Evolutionary conservation across 768 basidiomycete species (phyloP).

Genomic region (Paxillus rubicundulus): DNA sequence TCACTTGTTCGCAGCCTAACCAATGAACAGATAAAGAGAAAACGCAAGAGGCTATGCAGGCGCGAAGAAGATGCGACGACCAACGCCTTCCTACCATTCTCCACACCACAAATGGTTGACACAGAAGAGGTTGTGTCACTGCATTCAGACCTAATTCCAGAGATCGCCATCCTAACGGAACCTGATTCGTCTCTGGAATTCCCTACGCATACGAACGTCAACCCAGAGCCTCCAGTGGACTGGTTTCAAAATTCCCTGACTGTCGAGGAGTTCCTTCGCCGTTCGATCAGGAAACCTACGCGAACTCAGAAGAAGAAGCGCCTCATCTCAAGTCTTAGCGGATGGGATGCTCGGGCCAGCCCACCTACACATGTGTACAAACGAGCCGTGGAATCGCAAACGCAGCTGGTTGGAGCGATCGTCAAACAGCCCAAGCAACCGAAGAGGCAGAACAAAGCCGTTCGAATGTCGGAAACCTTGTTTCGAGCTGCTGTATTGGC

Average conservation of each 20-base stretch:
- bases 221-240: not conserved
- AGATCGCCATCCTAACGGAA: conserved; percentile 17
- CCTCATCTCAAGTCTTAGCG: not conserved
- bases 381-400: not conserved
- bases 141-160: conserved; percentile 11
- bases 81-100: not conserved
- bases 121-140: not conserved
- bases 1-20: not conserved
- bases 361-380: conserved; percentile 21
- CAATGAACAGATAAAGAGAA: conserved; percentile 24
- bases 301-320: not conserved
- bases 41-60: conserved; percentile 19
- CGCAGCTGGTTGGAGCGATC: not conserved
- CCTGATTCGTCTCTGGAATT: not conserved
- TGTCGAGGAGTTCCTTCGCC: conserved; percentile 26
- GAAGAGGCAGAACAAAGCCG: not conserved
- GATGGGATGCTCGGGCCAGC: not conserved
- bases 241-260: conserved; percentile 13
- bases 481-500: conserved; percentile 28
- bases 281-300: not conserved
- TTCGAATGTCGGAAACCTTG: conserved; percentile 13
- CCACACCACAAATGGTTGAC: not conserved
- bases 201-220: not conserved
- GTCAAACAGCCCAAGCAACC: not conserved
- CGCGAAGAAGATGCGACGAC: conserved; percentile 1